Conservation (phyloP, 768 basidiomycete genomes). For the Inosperma sp. region DNA sequence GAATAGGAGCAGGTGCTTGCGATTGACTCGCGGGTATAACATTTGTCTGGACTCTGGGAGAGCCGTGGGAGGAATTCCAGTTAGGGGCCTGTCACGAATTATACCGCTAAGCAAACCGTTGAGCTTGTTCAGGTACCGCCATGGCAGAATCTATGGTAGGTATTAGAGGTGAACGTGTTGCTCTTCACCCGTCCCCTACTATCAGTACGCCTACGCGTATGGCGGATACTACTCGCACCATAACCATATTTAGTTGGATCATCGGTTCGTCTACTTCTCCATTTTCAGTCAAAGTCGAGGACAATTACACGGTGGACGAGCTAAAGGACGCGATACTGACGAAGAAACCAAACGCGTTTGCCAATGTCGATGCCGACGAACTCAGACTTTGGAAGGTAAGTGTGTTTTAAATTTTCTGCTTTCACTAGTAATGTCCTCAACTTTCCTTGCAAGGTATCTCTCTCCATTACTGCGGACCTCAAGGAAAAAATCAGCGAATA, state of each 20-base stretch:
- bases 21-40: no score
- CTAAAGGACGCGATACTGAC: not conserved
- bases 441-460: not conserved
- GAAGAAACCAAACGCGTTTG: not conserved
- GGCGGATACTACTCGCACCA: not conserved
- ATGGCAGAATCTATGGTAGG: no score
- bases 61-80: no score
- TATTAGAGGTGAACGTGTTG: no score
- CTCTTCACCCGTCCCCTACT: no score
- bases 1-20: no score
- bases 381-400: constrained; percentile 1
- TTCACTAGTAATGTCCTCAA: not conserved
- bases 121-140: no score
- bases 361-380: not conserved
- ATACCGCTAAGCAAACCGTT: no score
- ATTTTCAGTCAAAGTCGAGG: not conserved
- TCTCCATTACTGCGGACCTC: not conserved
- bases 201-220: no score
- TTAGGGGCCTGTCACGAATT: no score
- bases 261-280: not conserved
- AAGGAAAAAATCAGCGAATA: not conserved
- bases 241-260: not conserved
- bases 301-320: not conserved
- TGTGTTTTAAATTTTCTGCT: not conserved
- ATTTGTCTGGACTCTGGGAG: no score